Percentiles rank a stretch among this genome's conserved stretches.
These are phyloP conservation scores for Lecanicillium sp. DNA, from an alignment of 2,329 filamentous ascomycete genomes.

Conservation along the genomic window DNA sequence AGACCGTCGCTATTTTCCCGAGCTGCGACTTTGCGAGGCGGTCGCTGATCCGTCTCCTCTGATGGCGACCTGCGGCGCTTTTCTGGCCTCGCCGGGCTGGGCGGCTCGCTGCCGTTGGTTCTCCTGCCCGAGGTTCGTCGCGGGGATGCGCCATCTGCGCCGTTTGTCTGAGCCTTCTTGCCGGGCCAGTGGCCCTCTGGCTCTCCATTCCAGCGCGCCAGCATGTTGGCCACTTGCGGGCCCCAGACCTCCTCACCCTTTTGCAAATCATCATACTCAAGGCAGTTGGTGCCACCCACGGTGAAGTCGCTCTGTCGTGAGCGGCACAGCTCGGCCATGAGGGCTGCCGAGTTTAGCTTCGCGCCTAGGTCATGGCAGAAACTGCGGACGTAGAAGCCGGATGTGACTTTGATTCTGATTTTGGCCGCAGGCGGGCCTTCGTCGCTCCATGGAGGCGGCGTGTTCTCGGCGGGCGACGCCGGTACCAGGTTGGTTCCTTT, in stretches of 20 bases:
- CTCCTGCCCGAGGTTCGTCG: slow-evolving; percentile 9
- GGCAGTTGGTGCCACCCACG: slow-evolving; percentile 59
- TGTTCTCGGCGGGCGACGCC: slow-evolving; percentile 34
- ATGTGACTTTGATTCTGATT: slow-evolving; percentile 86
- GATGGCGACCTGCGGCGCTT: slow-evolving; percentile 22
- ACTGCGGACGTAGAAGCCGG: slow-evolving; percentile 93
- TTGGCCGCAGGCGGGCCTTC: slow-evolving; percentile 68
- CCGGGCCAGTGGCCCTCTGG: slow-evolving; percentile 18
- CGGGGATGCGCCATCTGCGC: slow-evolving; percentile 9
- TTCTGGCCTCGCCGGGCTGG: slow-evolving; percentile 12
- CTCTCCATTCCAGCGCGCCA: slow-evolving; percentile 34
- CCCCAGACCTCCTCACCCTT: slow-evolving; percentile 78
- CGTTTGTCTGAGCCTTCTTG: slow-evolving; percentile 10
- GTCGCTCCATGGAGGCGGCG: slow-evolving; percentile 49
- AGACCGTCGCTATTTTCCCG: slow-evolving; percentile 6
- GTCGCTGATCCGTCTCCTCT: slow-evolving; percentile 10
- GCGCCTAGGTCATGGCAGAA: slow-evolving; percentile 86
- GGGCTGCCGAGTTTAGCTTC: slow-evolving; percentile 70
- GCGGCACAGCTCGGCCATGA: slow-evolving; percentile 80
- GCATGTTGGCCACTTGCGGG: slow-evolving; percentile 54
- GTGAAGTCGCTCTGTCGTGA: slow-evolving; percentile 76
- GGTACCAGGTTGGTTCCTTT: slow-evolving; percentile 48
- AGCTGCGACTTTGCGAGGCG: slow-evolving; percentile 22
- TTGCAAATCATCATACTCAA: slow-evolving; percentile 71
- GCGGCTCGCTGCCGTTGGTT: slow-evolving; percentile 8